These are phyloP conservation scores for Aphanomyces cochlioides DNA, from an alignment of 352 stramenopile genomes.

Conservation along the genomic window DNA sequence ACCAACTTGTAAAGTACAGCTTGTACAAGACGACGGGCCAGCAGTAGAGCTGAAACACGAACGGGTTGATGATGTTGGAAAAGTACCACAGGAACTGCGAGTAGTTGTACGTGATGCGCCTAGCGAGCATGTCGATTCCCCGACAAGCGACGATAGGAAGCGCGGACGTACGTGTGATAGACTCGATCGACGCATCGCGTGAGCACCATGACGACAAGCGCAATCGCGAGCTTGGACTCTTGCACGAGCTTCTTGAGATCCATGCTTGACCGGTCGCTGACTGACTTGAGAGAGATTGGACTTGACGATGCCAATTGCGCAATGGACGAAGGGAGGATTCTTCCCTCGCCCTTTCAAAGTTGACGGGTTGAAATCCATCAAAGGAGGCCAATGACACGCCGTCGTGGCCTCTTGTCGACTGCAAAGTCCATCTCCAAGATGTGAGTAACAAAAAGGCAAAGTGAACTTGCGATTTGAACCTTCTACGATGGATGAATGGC, in stretches of 20 bases:
- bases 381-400: too few species aligned
- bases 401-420: too few species aligned
- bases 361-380: too few species aligned
- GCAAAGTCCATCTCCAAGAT: too few species aligned
- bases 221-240: slow-evolving; percentile 82
- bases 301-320: too few species aligned
- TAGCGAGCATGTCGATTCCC: neutral
- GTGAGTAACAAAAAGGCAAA: too few species aligned
- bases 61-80: slow-evolving; percentile 33
- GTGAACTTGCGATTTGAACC: too few species aligned
- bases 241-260: slow-evolving; percentile 61
- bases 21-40: slow-evolving; percentile 50
- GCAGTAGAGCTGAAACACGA: slow-evolving; percentile 31
- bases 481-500: too few species aligned
- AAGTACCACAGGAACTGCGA: slow-evolving; percentile 33
- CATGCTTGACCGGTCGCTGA: too few species aligned
- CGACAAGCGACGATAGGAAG: neutral
- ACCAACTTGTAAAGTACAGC: slow-evolving; percentile 65
- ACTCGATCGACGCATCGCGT: slow-evolving; percentile 79
- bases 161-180: slow-evolving; percentile 70
- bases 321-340: too few species aligned
- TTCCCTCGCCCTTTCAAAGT: too few species aligned
- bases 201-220: slow-evolving; percentile 69
- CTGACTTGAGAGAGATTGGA: too few species aligned
- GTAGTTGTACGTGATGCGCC: slow-evolving; percentile 31